These are phyloP conservation scores for Cladobotryum protrusum DNA, from an alignment of 2,329 filamentous ascomycete genomes.

Conservation along the genomic window DNA sequence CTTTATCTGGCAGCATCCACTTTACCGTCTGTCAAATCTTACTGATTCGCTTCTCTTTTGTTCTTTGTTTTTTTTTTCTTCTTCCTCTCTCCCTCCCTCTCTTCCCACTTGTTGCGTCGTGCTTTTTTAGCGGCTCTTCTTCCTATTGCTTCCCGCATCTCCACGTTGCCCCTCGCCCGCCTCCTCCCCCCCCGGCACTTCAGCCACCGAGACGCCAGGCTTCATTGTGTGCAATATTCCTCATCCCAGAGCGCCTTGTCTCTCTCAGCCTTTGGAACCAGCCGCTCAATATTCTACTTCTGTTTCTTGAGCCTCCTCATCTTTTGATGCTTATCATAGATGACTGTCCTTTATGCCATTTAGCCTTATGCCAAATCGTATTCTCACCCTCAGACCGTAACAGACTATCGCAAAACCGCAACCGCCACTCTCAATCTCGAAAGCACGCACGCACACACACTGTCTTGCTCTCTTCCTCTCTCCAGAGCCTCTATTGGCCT, in stretches of 20 bases:
- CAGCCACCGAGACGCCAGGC: too few species aligned
- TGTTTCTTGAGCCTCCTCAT: not conserved
- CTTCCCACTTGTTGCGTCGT: not conserved
- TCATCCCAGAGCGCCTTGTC: not conserved
- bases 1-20: too few species aligned
- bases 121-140: not conserved
- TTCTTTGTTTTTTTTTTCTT: not conserved
- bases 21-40: too few species aligned
- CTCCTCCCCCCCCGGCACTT: not conserved
- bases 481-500: not conserved
- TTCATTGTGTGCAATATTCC: too few species aligned
- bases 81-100: too few species aligned
- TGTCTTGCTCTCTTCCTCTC: too few species aligned
- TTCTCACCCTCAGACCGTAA: not conserved
- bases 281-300: not conserved
- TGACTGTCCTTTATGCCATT: not conserved
- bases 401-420: too few species aligned
- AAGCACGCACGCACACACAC: not conserved
- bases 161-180: not conserved
- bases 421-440: not conserved
- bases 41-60: too few species aligned
- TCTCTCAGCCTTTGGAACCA: not conserved
- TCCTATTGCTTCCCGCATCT: not conserved
- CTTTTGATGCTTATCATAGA: conserved; percentile 3
- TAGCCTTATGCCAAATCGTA: conserved; percentile 2